phyloP scores from a whole-genome alignment of 2,329 filamentous ascomycete genomes.

The Botryosphaeria dothidea region DNA sequence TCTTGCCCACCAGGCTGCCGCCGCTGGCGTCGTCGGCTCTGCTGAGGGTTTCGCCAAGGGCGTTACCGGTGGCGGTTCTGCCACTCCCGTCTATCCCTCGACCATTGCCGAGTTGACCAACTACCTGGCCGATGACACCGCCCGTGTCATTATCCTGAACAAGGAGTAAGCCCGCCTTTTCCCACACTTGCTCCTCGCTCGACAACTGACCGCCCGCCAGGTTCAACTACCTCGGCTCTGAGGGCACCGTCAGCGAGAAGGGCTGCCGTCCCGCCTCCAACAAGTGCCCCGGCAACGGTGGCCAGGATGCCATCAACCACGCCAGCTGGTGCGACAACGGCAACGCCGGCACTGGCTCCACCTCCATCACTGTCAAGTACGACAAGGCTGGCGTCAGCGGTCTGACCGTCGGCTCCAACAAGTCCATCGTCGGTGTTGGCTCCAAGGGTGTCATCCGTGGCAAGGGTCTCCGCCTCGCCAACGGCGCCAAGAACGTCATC shows the following conservation, averaged over 20 bases:
- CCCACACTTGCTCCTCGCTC: constrained; percentile 18
- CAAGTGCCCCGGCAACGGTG: constrained; percentile 52
- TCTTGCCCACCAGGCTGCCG: constrained; percentile 5
- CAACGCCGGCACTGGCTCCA: constrained; percentile 53
- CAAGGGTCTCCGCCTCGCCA: constrained; percentile 54
- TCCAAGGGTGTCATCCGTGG: constrained; percentile 57
- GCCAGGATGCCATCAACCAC: constrained; percentile 63
- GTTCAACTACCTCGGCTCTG: constrained; percentile 57
- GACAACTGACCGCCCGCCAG: constrained; percentile 22
- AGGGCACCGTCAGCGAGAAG: constrained; percentile 53
- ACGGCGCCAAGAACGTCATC: constrained; percentile 55
- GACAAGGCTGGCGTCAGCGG: constrained; percentile 55
- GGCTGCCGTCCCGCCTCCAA: constrained; percentile 57
- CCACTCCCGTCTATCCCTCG: constrained; percentile 55
- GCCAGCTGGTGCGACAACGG: constrained; percentile 62
- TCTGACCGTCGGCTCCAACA: constrained; percentile 59
- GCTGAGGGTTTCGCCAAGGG: constrained; percentile 54
- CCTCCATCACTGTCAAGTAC: constrained; percentile 43
- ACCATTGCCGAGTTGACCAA: constrained; percentile 58
- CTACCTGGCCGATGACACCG: constrained; percentile 56
- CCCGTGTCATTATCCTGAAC: constrained; percentile 61
- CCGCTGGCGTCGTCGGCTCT: constrained; percentile 31
- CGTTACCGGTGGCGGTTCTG: constrained; percentile 62
- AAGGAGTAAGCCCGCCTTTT: constrained; percentile 35
- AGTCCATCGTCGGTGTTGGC: constrained; percentile 58